These are phyloP conservation scores for Physcomitrium patens DNA, from an alignment of 225 moss, liverwort and hornwort genomes.

Conservation along the genomic window DNA sequence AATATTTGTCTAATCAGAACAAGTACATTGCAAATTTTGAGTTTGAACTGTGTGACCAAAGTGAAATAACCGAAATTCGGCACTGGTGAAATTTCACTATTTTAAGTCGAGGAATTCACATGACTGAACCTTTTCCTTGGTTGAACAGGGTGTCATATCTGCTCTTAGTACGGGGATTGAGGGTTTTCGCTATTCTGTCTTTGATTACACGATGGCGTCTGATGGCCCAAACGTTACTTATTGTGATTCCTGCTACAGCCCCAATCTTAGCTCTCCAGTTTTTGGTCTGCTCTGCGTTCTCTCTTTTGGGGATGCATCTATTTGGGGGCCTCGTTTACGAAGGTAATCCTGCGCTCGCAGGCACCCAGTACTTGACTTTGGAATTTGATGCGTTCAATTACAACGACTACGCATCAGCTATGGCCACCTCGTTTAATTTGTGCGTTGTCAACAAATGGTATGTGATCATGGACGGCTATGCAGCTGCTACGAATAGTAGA, in stretches of 20 bases:
- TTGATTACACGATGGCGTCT: constrained; percentile 52
- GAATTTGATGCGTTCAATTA: constrained; percentile 77
- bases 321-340: constrained; percentile 64
- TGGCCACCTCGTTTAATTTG: constrained; percentile 77
- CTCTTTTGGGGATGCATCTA: constrained; percentile 76
- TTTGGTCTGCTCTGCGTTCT: constrained; percentile 74
- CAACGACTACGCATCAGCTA: constrained; percentile 87
- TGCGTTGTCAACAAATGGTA: constrained; percentile 92
- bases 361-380: constrained; percentile 59
- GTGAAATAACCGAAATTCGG: not conserved
- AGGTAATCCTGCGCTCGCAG: constrained; percentile 55
- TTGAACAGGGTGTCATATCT: constrained; percentile 49
- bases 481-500: constrained; percentile 55
- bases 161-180: constrained; percentile 48
- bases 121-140: constrained; percentile 17
- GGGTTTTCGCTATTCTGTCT: constrained; percentile 42
- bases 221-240: constrained; percentile 49
- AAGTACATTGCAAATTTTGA: not conserved
- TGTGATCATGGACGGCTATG: constrained; percentile 88
- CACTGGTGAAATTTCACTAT: not conserved
- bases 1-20: constrained; percentile 14
- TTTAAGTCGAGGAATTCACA: not conserved
- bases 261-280: constrained; percentile 81
- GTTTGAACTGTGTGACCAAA: constrained; percentile 14
- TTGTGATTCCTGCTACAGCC: constrained; percentile 67